Evolutionary conservation across 768 basidiomycete species (phyloP).

Genomic region (Dendrothele bispora): DNA sequence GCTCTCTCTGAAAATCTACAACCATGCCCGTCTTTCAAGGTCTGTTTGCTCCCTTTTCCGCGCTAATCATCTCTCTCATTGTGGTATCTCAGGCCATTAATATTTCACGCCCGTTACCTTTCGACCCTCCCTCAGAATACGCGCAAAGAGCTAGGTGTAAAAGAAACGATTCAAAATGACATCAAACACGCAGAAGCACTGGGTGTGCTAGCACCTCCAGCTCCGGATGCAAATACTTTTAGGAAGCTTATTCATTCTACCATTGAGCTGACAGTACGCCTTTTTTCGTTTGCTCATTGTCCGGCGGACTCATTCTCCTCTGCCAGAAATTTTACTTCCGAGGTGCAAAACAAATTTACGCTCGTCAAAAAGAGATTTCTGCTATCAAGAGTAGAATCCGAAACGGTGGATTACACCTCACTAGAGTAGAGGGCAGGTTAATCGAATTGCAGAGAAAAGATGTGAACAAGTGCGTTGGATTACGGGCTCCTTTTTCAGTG

Average conservation of each 20-base stretch:
- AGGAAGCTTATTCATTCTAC: slow-evolving; percentile 48
- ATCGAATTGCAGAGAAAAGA: slow-evolving; percentile 68
- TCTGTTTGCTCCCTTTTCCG: no score
- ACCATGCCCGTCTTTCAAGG: no score
- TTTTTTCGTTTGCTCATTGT: slow-evolving; percentile 3
- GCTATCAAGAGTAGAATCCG: slow-evolving; percentile 56
- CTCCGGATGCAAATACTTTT: slow-evolving; percentile 57
- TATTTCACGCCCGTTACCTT: no score
- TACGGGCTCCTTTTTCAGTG: slow-evolving; percentile 1
- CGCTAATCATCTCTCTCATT: no score
- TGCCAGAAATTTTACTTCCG: slow-evolving; percentile 80
- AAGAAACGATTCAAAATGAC: slow-evolving; percentile 60
- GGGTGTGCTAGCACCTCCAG: slow-evolving; percentile 69
- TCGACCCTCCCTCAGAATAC: no score
- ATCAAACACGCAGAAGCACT: slow-evolving; percentile 63
- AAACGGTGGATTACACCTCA: slow-evolving; percentile 60
- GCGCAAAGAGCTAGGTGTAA: slow-evolving; percentile 31
- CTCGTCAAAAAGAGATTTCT: slow-evolving; percentile 53
- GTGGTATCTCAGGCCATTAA: no score
- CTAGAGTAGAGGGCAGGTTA: slow-evolving; percentile 69
- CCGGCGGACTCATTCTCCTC: not conserved
- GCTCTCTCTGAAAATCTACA: no score
- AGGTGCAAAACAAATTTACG: slow-evolving; percentile 71
- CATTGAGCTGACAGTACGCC: slow-evolving; percentile 44
- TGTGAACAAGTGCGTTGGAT: slow-evolving; percentile 65